Evolutionary conservation across 73 alveolate species (phyloP), one percentile per base, ranked within the genome.

Genomic region (Paramecium caudatum): DNA sequence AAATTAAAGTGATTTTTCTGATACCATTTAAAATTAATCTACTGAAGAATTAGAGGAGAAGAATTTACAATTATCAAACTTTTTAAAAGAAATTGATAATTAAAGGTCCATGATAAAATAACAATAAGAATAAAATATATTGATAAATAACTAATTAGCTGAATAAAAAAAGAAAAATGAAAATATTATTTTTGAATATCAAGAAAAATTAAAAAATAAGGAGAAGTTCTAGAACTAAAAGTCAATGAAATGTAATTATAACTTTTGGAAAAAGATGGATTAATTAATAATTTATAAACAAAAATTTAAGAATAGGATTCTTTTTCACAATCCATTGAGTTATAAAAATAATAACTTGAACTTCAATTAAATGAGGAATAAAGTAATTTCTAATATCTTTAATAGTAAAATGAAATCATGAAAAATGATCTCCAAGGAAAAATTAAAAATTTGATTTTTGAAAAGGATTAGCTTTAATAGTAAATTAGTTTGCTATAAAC

Each of bases 131-230:
- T 55, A 4, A 19, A 25, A 55, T 10, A 23, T 27, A 55, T 23
- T 8, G 41, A 55, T 4, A 3, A 55, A 55, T 55, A 19, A 55
- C 23, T 9, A 2, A 19, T 9, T 55, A 55, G 30, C 23, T 55
- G 80, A 55, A 21, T 55, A 55, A 55, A 55, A 23, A 27, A 55
- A 7, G n/a, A n/a, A n/a, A n/a, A n/a, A n/a, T n/a, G n/a, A n/a
- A n/a, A n/a, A n/a, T n/a, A n/a, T n/a, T n/a, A n/a, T n/a, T n/a
- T n/a, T n/a, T n/a, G n/a, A n/a, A n/a, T n/a, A n/a, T n/a, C n/a
- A n/a, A n/a, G n/a, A 1, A 55, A 27, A 7, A 27, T 55, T 55
- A 43, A 55, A 27, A 7, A 19, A 4, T 15, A 23, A 17, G 30
- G 30, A 27, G 23, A 55, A 23, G 80, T 27, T 55, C 80, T 23